Conservation (phyloP, 148 eudicot species). For the Fagopyrum tataricum region DNA sequence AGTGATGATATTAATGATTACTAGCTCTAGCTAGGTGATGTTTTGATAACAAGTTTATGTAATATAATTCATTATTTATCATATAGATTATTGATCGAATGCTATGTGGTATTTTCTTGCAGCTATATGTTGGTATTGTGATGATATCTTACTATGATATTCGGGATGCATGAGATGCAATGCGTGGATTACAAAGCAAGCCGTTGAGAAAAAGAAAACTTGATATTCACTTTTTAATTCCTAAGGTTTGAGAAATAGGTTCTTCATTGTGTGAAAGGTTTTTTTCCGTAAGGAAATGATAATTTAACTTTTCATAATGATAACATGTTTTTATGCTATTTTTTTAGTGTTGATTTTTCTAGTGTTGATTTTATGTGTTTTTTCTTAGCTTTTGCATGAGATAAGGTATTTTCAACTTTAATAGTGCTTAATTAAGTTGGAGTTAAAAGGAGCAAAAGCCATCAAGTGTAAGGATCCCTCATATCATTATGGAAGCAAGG, state of each 20-base stretch:
- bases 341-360: too few species aligned
- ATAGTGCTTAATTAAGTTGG: too few species aligned
- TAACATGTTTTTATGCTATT: too few species aligned
- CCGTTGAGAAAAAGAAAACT: slow-evolving; percentile 79
- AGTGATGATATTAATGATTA: neutral
- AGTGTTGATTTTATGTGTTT: too few species aligned
- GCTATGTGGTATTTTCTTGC: slow-evolving; percentile 18
- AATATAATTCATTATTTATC: neutral
- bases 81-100: neutral
- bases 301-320: slow-evolving; percentile 1
- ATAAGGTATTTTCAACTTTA: too few species aligned
- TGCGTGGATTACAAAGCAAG: slow-evolving; percentile 77
- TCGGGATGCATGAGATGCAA: slow-evolving; percentile 87
- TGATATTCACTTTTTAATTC: slow-evolving; percentile 94
- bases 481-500: too few species aligned
- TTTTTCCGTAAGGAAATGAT: too few species aligned
- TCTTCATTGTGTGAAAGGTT: neutral
- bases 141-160: slow-evolving; percentile 97
- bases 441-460: too few species aligned
- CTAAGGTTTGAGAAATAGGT: slow-evolving; percentile 48
- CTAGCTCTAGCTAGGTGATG: too few species aligned
- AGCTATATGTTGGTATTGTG: slow-evolving; percentile 97
- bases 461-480: too few species aligned
- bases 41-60: neutral
- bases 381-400: too few species aligned